Evolutionary conservation across 345 rosid genomes (phyloP), one percentile per base, ranked within the genome.

Genomic region (Euphorbia peplus): DNA sequence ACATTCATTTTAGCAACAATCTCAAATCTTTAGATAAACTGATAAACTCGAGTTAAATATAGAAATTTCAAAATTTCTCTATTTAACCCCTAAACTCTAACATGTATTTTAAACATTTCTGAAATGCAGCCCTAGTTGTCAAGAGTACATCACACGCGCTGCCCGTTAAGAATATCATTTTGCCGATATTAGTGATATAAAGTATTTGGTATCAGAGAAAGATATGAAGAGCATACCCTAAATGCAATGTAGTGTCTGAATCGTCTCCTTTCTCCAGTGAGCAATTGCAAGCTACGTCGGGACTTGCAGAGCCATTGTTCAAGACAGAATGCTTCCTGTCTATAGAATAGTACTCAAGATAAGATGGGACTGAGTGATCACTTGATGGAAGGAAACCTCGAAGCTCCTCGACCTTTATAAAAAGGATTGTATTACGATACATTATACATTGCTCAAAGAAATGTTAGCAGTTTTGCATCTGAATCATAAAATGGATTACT

Each of bases 171-270:
- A n/a, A n/a, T n/a, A n/a, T n/a, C n/a, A n/a, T n/a, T n/a, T n/a
- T n/a, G n/a, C n/a, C n/a, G n/a, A n/a, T n/a, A n/a, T n/a, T n/a
- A n/a, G n/a, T n/a, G n/a, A n/a, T n/a, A n/a, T n/a, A n/a, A n/a
- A n/a, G n/a, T n/a, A n/a, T n/a, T n/a, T n/a, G n/a, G n/a, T n/a
- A n/a, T n/a, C n/a, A n/a, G n/a, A n/a, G n/a, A n/a, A n/a, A n/a
- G n/a, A n/a, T n/a, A n/a, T 47, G 13, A 35, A 56, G 22, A 32
- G 47, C 21, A 37, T 90, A 90, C 98, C 98, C 97, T 58, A 89
- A 75, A 58, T 90, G 89, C 81, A 93, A 71, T 48, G 91, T 83
- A 30, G 96, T 93, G 82, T 93, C 97, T 60, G 98, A 93, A 76
- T 89, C 37, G 37, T 32, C 86, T 70, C 78, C 87, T 32, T 78